These are phyloP conservation scores for Ambrosiella xylebori DNA, from an alignment of 2,329 filamentous ascomycete genomes.

Conservation along the genomic window DNA sequence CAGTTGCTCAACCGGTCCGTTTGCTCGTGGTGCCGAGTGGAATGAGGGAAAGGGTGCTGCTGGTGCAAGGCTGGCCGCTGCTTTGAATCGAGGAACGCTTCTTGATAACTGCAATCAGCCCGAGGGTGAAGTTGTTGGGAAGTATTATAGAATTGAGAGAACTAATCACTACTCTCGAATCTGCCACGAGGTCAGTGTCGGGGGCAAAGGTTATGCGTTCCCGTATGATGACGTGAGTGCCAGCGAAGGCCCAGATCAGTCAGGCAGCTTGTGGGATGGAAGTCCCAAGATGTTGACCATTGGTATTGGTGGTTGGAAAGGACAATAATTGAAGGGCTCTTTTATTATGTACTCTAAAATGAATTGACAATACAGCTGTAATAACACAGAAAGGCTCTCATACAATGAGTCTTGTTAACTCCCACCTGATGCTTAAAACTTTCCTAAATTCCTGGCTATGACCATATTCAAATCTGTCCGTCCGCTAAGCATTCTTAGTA, in stretches of 20 bases:
- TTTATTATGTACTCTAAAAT: neutral
- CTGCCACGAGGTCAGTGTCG: conserved; percentile 41
- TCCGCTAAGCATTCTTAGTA: too few relatives aligned
- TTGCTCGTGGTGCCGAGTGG: conserved; percentile 27
- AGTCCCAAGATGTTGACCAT: conserved; percentile 39
- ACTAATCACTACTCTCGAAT: conserved; percentile 54
- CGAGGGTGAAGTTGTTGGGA: conserved; percentile 27
- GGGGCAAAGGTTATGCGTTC: conserved; percentile 49
- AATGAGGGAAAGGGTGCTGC: conserved; percentile 39
- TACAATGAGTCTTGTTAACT: too few relatives aligned
- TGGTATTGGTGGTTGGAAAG: conserved; percentile 30
- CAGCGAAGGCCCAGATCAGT: conserved; percentile 37
- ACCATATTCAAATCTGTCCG: too few relatives aligned
- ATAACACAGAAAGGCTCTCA: too few relatives aligned
- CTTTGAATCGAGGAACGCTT: conserved; percentile 58
- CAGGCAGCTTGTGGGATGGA: conserved; percentile 41
- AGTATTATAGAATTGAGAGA: conserved; percentile 35
- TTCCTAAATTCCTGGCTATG: too few relatives aligned
- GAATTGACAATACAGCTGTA: neutral
- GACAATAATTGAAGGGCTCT: neutral
- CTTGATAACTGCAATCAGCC: conserved; percentile 35
- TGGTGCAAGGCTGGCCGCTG: conserved; percentile 56
- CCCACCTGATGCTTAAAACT: too few relatives aligned
- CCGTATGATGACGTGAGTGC: conserved; percentile 53
- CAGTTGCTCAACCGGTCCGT: conserved; percentile 38